These are phyloP conservation scores for Nepenthes mirabilis DNA, from an alignment of 148 eudicot genomes.

Conservation along the genomic window DNA sequence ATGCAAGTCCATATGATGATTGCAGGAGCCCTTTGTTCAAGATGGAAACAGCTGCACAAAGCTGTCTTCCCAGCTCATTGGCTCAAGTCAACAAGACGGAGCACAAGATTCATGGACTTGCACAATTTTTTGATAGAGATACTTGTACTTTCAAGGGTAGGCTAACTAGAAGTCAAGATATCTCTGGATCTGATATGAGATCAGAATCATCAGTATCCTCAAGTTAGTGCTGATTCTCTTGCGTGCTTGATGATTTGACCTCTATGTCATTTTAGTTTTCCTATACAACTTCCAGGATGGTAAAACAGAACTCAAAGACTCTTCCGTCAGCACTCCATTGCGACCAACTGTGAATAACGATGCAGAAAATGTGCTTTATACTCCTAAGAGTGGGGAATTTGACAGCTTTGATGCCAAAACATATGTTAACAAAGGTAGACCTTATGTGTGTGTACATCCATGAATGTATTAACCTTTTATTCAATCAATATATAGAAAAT, in stretches of 20 bases:
- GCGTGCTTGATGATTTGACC: not conserved
- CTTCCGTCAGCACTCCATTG: conserved; percentile 12
- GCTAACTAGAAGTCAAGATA: conserved; percentile 12
- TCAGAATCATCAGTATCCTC: conserved; percentile 29
- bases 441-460: not conserved
- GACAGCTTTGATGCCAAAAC: conserved; percentile 15
- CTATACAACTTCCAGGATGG: conserved; percentile 35
- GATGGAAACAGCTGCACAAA: conserved; percentile 18
- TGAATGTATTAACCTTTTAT: not conserved
- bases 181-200: conserved; percentile 24
- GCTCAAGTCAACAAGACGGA: conserved; percentile 18
- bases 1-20: conserved; percentile 19
- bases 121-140: conserved; percentile 7
- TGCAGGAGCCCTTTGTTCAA: conserved; percentile 24
- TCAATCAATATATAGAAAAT: not conserved
- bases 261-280: conserved; percentile 12
- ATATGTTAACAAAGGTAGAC: conserved; percentile 19
- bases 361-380: conserved; percentile 8
- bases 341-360: conserved; percentile 12
- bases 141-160: conserved; percentile 7
- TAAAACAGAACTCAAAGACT: not conserved
- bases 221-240: conserved; percentile 5
- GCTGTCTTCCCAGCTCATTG: conserved; percentile 20
- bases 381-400: conserved; percentile 8
- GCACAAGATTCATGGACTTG: conserved; percentile 17